Evolutionary conservation across 352 stramenopile genomes (phyloP), one percentile per base, ranked within the genome.

Genomic region (Phytophthora cryptogea): DNA sequence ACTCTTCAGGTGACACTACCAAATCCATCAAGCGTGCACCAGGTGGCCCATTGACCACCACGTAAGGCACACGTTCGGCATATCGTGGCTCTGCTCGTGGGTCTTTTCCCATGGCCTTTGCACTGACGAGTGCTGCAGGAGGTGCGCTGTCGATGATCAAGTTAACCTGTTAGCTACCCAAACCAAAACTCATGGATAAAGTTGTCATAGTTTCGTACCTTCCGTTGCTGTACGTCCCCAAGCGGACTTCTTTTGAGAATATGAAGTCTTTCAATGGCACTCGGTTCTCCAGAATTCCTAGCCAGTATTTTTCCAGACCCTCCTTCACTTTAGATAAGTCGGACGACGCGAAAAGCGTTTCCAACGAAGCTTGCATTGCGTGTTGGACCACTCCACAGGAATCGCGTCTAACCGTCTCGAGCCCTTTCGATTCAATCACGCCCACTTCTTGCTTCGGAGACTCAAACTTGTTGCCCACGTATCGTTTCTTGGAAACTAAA

Each of bases 401-500:
- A 76, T 98, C 95, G 1, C 92, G 79, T 20, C 94, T 86, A 39
- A 97, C 91, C 8, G 89, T 93, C 58, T 98, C 95, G 20, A 98
- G 79, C 6, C 95, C 95, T 76, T 98, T 98, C 13, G 83, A 83
- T 48, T 98, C 90, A 13, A 98, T 59, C 4, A 74, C 69, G 6
- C 80, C 80, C 3, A 72, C 49, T 23, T 67, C 32, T 64, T 94
- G 76, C 2, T 41, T 67, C 26, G 67, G 53, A 35, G 66, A 71
- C 54, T 97, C 91, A 60, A 88, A 97, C 33, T 92, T 96, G 60
- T 81, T 72, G 2, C 93, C 92, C 13, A 93, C 88, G 51, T 98
- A 98, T 5, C 94, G 84, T 68, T 98, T 98, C 68, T 98, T 98
- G n/a, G 89, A 96, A 4, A 97, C 88, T 1, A 98, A 70, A 20